These are phyloP conservation scores for Coemansia sp. DNA, from an alignment of 192 early-diverging fungal species.

Conservation along the genomic window DNA sequence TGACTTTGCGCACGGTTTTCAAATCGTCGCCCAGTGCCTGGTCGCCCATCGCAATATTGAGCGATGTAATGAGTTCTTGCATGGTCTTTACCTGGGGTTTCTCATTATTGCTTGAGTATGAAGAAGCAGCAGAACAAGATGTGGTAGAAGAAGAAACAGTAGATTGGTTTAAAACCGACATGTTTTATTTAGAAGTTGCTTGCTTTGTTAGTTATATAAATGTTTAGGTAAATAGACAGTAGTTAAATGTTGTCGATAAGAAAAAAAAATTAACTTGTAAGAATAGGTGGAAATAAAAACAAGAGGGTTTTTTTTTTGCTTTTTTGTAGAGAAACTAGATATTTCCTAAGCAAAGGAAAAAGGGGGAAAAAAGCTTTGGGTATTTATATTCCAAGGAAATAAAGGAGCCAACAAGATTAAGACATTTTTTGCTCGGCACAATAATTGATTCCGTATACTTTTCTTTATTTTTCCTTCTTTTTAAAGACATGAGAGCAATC, in stretches of 20 bases:
- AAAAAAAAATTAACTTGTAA: too few species aligned
- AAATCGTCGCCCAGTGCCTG: constrained; percentile 33
- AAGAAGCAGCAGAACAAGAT: neutral
- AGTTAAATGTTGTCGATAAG: neutral
- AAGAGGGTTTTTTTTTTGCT: too few species aligned
- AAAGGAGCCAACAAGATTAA: neutral
- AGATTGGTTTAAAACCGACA: neutral
- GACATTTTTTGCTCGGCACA: neutral
- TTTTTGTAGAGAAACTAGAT: neutral
- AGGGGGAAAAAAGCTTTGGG: neutral
- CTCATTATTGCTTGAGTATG: neutral
- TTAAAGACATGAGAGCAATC: too few species aligned
- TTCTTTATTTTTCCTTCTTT: neutral
- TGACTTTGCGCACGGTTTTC: constrained; percentile 26
- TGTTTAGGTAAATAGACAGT: neutral
- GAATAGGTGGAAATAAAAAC: too few species aligned
- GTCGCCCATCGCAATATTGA: constrained; percentile 43
- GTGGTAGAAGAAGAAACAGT: neutral
- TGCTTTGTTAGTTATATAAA: neutral
- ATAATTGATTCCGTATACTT: neutral
- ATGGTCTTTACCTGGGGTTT: constrained; percentile 20
- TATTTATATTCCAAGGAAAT: neutral
- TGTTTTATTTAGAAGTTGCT: neutral
- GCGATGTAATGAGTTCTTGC: constrained; percentile 37
- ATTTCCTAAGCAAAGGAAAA: neutral